Evolutionary conservation across 495 filamentous ascomycete genomes (phyloP), one percentile per base, ranked within the genome.

Genomic region (Penicillium paradoxum): DNA sequence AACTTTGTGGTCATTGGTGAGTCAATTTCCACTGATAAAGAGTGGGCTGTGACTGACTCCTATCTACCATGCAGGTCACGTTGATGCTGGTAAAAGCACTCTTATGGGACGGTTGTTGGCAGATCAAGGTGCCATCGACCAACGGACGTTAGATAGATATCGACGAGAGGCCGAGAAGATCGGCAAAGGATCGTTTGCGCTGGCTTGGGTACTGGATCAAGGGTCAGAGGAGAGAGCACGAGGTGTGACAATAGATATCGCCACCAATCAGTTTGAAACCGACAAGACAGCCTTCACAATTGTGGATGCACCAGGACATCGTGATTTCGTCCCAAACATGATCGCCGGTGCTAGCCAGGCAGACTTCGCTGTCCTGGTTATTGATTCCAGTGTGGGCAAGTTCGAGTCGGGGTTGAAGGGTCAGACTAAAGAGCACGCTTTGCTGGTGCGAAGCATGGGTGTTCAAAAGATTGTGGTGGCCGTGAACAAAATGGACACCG

Each of bases 301-400:
- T 42, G 78, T 98, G 3, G 93, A 98, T 69, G 89, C 93, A 1
- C 93, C 93, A 2, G 93, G 93, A 0, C 93, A 98, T 69, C 79
- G 83, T 57, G 95, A 98, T 60, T 98, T 97, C 65, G 89, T 97
- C 36, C 93, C 93, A 2, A 97, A 96, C 67, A 98, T 98, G 93
- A 97, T 98, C 63, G 95, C 91, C 3, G 93, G 93, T 0, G 91
- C 91, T 21, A 90, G 87, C 36, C 92, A 97, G 68, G 93, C 93
- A 2, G 95, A 98, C 67, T 96, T 97, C 65, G 95, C 92, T 0
- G 87, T 98, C 8, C 76, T 98, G 5, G 93, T 98, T 30, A 88
- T 98, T 46, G 93, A 98, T 66, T 85, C 93, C 19, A 83, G 84
- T 45, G 86, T 80, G 0, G 91, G 91, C 19, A 90, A 88, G 21